Evolutionary conservation across 768 basidiomycete species (phyloP).

Genomic region (Serendipita sp.): DNA sequence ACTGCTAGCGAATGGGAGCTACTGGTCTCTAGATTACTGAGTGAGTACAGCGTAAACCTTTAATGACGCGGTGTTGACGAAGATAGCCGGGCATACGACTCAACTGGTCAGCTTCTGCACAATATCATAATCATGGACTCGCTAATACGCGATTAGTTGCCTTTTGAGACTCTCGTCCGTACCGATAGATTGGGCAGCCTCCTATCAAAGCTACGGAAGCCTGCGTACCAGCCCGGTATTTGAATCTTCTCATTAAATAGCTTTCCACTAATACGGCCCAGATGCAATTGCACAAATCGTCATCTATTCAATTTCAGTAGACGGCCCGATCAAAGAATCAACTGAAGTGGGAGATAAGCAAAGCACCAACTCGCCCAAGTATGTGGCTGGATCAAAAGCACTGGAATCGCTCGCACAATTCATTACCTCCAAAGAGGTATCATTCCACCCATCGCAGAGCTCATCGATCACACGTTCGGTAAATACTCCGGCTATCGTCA

Average conservation of each 20-base stretch:
- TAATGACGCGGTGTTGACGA: neutral
- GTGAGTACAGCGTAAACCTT: neutral
- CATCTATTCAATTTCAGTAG: constrained; percentile 78
- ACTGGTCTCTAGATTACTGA: neutral
- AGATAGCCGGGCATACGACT: neutral
- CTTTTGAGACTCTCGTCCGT: neutral
- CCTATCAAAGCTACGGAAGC: neutral
- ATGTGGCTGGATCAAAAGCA: constrained; percentile 70
- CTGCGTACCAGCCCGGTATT: neutral
- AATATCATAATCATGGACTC: neutral
- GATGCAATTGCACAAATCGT: constrained; percentile 71
- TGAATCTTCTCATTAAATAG: neutral
- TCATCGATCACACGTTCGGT: constrained; percentile 1
- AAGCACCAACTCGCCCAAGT: constrained; percentile 29
- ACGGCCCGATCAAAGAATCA: constrained; percentile 42
- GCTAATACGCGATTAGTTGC: neutral
- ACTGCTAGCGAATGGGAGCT: neutral
- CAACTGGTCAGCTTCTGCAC: neutral
- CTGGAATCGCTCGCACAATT: constrained; percentile 76
- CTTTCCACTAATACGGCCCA: constrained; percentile 15
- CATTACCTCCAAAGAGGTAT: constrained; percentile 82
- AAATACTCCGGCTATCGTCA: too few relatives aligned
- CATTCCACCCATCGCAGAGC: constrained; percentile 83
- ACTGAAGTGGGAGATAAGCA: constrained; percentile 20
- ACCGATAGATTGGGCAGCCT: neutral